These are phyloP conservation scores for Neoboletus magnificus DNA, from an alignment of 768 basidiomycete species.

Conservation along the genomic window DNA sequence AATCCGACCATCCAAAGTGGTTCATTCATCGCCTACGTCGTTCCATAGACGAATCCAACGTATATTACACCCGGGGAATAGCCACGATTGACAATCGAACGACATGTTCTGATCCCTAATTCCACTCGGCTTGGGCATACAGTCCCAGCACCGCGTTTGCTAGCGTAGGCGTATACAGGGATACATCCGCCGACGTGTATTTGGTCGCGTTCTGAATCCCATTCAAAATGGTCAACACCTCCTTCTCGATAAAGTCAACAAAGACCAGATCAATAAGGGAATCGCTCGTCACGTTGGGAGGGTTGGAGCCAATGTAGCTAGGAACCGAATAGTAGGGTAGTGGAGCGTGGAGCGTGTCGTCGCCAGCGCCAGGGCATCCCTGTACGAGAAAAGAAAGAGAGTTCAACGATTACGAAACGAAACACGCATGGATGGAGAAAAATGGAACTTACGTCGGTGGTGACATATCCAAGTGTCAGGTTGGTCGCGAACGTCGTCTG, in stretches of 20 bases:
- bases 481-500: constrained; percentile 24
- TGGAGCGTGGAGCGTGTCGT: constrained; percentile 65
- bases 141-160: constrained; percentile 36
- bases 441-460: constrained; percentile 49
- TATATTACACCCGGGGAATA: neutral
- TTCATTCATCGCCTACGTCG: no score
- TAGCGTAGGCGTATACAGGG: constrained; percentile 47
- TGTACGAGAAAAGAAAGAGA: constrained; percentile 13
- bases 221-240: constrained; percentile 57
- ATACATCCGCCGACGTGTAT: constrained; percentile 52
- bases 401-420: neutral
- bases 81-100: neutral
- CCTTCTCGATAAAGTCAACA: constrained; percentile 59
- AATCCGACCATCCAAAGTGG: no score
- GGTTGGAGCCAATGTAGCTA: constrained; percentile 54
- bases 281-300: constrained; percentile 48
- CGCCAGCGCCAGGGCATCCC: constrained; percentile 73
- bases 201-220: constrained; percentile 44
- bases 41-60: no score
- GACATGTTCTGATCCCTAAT: constrained; percentile 9
- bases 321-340: constrained; percentile 54
- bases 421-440: neutral
- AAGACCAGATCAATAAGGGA: constrained; percentile 72
- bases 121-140: constrained; percentile 39
- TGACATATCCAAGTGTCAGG: constrained; percentile 73